phyloP scores from a whole-genome alignment of 2,329 filamentous ascomycete species.

The Aspergillus sp. region DNA sequence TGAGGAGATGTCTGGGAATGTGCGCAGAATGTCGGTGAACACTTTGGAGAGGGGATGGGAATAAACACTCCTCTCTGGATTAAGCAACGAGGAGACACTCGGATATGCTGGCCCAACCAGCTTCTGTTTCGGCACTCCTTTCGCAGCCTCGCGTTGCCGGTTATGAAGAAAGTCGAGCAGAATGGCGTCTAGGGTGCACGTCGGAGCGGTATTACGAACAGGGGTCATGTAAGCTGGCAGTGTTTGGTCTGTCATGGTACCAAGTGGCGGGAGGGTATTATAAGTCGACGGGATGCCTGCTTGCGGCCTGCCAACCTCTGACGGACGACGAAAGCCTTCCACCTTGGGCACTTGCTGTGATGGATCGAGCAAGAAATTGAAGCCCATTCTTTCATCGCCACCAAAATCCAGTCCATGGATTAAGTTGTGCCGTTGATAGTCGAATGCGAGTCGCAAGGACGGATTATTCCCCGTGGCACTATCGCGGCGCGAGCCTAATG shows the following conservation, averaged over 20 bases:
- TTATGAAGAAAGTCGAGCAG: slow-evolving; percentile 76
- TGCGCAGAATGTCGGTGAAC: slow-evolving; percentile 79
- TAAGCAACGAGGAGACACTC: slow-evolving; percentile 74
- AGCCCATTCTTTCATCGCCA: slow-evolving; percentile 63
- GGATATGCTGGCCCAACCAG: slow-evolving; percentile 77
- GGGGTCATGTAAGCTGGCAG: slow-evolving; percentile 41
- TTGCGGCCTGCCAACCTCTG: slow-evolving; percentile 26
- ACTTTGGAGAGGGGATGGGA: slow-evolving; percentile 80
- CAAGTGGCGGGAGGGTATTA: slow-evolving; percentile 25
- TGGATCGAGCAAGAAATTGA: slow-evolving; percentile 70
- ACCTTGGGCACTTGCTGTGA: slow-evolving; percentile 57
- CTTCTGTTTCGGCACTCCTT: slow-evolving; percentile 64
- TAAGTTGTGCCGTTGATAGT: slow-evolving; percentile 43
- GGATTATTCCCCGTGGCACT: slow-evolving; percentile 25
- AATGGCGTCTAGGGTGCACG: slow-evolving; percentile 76
- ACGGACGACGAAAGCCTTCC: slow-evolving; percentile 42
- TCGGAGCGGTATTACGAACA: slow-evolving; percentile 64
- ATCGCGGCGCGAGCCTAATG: slow-evolving; percentile 24
- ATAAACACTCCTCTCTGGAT: slow-evolving; percentile 62
- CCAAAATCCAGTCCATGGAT: slow-evolving; percentile 60
- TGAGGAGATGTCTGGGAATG: slow-evolving; percentile 76
- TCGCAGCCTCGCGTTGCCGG: slow-evolving; percentile 63
- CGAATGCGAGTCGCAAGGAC: slow-evolving; percentile 42
- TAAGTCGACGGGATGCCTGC: slow-evolving; percentile 22
- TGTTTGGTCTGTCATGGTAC: slow-evolving; percentile 24